Evolutionary conservation across 768 basidiomycete species (phyloP).

Genomic region (Psilocybe tampanensis): DNA sequence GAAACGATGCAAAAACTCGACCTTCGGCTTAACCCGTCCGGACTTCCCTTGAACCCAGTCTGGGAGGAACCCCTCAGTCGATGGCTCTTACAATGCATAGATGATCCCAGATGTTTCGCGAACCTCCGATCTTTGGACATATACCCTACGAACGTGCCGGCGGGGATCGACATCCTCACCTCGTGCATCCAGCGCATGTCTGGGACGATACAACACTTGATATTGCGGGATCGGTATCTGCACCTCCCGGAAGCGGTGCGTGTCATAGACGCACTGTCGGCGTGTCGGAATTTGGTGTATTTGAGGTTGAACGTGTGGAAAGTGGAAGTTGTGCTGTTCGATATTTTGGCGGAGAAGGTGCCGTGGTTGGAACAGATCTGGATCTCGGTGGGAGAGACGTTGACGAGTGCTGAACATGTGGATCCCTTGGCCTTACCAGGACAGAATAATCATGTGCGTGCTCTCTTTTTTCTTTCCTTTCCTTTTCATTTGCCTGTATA

Average conservation of each 20-base stretch:
- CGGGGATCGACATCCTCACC: conserved; percentile 37
- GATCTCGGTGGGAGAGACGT: conserved; percentile 30
- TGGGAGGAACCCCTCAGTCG: conserved; percentile 33
- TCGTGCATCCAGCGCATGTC: conserved; percentile 32
- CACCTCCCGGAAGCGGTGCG: conserved; percentile 29
- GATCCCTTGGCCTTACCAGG: background rate
- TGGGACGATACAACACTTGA: conserved; percentile 33
- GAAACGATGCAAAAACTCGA: conserved; percentile 34
- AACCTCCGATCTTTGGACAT: conserved; percentile 38
- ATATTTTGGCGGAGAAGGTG: conserved; percentile 32
- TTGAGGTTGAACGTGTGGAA: conserved; percentile 37
- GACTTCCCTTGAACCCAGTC: conserved; percentile 27
- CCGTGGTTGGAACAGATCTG: conserved; percentile 32
- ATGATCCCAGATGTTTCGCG: conserved; percentile 30
- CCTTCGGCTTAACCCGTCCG: conserved; percentile 41
- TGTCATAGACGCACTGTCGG: conserved; percentile 27
- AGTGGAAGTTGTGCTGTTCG: conserved; percentile 34
- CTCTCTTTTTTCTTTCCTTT: background rate
- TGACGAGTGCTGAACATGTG: conserved; percentile 4
- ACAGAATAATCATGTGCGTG: too few relatives aligned
- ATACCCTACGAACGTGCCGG: conserved; percentile 38
- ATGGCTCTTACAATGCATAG: conserved; percentile 34
- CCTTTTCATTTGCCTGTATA: background rate
- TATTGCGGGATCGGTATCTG: conserved; percentile 44
- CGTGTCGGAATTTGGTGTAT: conserved; percentile 25